phyloP scores from a whole-genome alignment of 106 monocot species.

The Chionographis japonica region DNA sequence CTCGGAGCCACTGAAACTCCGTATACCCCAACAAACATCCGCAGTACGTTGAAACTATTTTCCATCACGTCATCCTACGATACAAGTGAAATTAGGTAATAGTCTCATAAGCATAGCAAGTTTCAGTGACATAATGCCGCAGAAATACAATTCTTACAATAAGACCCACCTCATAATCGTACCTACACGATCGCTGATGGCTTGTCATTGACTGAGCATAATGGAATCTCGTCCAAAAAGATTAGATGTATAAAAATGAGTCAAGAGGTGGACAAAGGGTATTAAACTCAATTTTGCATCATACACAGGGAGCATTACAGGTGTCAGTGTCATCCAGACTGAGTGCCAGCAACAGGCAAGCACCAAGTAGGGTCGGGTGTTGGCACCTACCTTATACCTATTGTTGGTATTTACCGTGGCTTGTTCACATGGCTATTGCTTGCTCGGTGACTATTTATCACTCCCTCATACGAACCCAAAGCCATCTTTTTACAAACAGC shows the following conservation, averaged over 20 bases:
- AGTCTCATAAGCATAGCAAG: too few relatives aligned
- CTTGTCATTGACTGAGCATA: slow-evolving; percentile 9
- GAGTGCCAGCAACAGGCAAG: too few relatives aligned
- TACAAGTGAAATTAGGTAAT: not conserved
- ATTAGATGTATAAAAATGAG: not conserved
- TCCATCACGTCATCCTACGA: slow-evolving; percentile 81
- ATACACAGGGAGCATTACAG: too few relatives aligned
- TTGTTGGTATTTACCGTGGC: too few relatives aligned
- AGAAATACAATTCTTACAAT: not conserved
- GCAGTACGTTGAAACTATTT: slow-evolving; percentile 79
- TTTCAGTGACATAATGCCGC: too few relatives aligned
- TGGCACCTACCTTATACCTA: too few relatives aligned
- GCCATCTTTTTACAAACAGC: too few relatives aligned
- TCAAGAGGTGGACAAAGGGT: not conserved
- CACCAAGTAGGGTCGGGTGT: too few relatives aligned
- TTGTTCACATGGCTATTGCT: too few relatives aligned
- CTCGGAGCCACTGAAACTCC: slow-evolving; percentile 61
- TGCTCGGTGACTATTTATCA: too few relatives aligned
- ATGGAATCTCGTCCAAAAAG: slow-evolving; percentile 3
- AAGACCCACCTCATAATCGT: slow-evolving; percentile 81
- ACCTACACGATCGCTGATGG: slow-evolving; percentile 34
- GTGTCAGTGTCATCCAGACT: too few relatives aligned
- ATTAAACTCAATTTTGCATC: not conserved
- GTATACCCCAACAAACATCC: slow-evolving; percentile 81
- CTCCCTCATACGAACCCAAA: too few relatives aligned